Conservation (phyloP, 2,329 filamentous ascomycete species). For the Fusarium incarnatum region DNA sequence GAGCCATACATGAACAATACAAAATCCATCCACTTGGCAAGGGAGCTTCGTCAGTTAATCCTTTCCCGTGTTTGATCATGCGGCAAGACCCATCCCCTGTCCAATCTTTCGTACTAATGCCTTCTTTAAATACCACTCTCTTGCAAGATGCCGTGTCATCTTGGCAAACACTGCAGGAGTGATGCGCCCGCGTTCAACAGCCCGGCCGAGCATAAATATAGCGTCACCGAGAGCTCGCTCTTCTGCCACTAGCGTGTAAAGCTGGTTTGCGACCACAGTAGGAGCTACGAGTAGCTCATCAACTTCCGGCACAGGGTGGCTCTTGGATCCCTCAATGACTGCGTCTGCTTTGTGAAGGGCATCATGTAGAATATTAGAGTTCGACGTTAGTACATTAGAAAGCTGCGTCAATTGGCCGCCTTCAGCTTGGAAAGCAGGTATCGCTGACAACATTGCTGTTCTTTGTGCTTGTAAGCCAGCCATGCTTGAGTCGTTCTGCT, state of each 20-base stretch:
- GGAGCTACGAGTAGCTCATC: conserved; percentile 95
- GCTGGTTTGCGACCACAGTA: conserved; percentile 90
- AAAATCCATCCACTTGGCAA: conserved; percentile 18
- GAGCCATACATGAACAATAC: conserved; percentile 35
- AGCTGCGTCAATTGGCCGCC: conserved; percentile 77
- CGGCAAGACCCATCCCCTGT: conserved; percentile 75
- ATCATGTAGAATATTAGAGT: conserved; percentile 81
- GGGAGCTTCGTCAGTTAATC: conserved; percentile 9
- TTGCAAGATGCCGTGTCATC: conserved; percentile 77
- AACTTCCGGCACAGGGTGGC: conserved; percentile 77
- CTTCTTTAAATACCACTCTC: conserved; percentile 88
- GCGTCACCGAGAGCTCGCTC: conserved; percentile 88
- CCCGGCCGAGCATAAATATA: conserved; percentile 82
- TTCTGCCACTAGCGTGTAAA: conserved; percentile 90
- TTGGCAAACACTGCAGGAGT: conserved; percentile 80
- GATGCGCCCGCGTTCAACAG: conserved; percentile 78
- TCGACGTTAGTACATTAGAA: conserved; percentile 76
- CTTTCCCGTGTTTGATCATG: conserved; percentile 35
- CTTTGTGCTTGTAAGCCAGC: conserved; percentile 83
- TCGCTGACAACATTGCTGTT: conserved; percentile 77
- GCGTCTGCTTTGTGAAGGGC: conserved; percentile 82
- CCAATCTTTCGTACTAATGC: conserved; percentile 82
- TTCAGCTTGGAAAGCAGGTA: conserved; percentile 78
- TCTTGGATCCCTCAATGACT: conserved; percentile 78
- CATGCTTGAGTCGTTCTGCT: conserved; percentile 80